A percentile compares a stretch with the other conserved stretches of the same genome.
These are phyloP conservation scores for Triangularia setosa DNA, from an alignment of 2,329 filamentous ascomycete species.

Conservation along the genomic window DNA sequence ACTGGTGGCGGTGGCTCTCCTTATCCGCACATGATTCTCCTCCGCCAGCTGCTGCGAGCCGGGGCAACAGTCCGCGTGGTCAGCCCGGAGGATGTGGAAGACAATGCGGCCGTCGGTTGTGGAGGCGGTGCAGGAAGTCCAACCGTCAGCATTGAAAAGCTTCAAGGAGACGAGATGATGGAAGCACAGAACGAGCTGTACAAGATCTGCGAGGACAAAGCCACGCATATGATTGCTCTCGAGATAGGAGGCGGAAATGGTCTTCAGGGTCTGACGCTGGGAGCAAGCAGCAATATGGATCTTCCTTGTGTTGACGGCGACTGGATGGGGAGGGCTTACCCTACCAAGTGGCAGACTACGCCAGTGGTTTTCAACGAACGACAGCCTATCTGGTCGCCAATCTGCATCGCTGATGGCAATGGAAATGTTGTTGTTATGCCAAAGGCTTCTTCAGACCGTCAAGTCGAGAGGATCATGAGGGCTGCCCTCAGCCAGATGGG, in stretches of 20 bases:
- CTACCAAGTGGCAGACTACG: conserved; percentile 53
- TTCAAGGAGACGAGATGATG: conserved; percentile 53
- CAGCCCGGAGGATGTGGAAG: conserved; percentile 45
- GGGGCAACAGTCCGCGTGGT: conserved; percentile 51
- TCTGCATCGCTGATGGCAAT: conserved; percentile 49
- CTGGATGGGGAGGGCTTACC: conserved; percentile 55
- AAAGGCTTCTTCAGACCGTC: conserved; percentile 41
- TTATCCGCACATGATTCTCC: conserved; percentile 47
- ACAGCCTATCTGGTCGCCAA: conserved; percentile 42
- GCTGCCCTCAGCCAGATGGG: conserved; percentile 54
- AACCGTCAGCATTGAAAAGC: conserved; percentile 57
- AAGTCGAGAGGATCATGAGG: conserved; percentile 48
- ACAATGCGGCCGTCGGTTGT: conserved; percentile 50
- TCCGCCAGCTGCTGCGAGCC: conserved; percentile 47
- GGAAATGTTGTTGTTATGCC: conserved; percentile 50
- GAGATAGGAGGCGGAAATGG: conserved; percentile 68
- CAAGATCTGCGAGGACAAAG: conserved; percentile 42
- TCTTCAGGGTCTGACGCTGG: conserved; percentile 54
- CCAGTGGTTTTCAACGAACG: conserved; percentile 49
- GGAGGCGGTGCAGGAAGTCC: conserved; percentile 58
- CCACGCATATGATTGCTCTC: conserved; percentile 57
- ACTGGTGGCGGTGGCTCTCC: conserved; percentile 58
- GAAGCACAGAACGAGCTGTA: conserved; percentile 51
- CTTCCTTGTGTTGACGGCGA: conserved; percentile 51
- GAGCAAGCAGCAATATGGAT: conserved; percentile 49